Conservation (phyloP, 352 stramenopile genomes). For the Phytophthora kernoviae region DNA sequence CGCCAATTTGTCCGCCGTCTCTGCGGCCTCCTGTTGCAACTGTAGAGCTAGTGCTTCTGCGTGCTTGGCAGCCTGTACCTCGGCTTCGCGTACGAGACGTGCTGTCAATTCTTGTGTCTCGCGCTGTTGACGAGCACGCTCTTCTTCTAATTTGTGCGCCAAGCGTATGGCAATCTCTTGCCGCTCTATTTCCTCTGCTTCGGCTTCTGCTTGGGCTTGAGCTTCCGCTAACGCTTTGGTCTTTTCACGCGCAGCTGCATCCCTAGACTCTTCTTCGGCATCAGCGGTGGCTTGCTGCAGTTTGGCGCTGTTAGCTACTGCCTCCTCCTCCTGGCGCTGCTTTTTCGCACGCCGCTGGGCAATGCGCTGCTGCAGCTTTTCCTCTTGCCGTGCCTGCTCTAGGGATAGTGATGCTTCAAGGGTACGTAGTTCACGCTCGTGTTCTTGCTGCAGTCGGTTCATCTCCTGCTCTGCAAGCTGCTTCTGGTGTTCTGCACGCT, state of each 20-base stretch:
- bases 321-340: constrained; percentile 45
- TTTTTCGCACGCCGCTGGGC: constrained; percentile 52
- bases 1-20: constrained; percentile 62
- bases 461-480: constrained; percentile 60
- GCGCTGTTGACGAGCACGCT: constrained; percentile 53
- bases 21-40: constrained; percentile 45
- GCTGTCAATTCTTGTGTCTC: constrained; percentile 52
- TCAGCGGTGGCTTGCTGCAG: constrained; percentile 7
- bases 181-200: constrained; percentile 38
- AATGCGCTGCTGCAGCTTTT: constrained; percentile 72
- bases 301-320: constrained; percentile 12
- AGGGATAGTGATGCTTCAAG: constrained; percentile 50
- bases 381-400: constrained; percentile 68
- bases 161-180: constrained; percentile 34
- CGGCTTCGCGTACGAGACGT: constrained; percentile 47
- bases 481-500: constrained; percentile 33
- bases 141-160: constrained; percentile 50
- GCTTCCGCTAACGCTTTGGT: constrained; percentile 22
- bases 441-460: constrained; percentile 54
- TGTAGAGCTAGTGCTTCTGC: constrained; percentile 25
- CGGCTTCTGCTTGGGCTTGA: constrained; percentile 31
- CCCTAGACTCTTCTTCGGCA: constrained; percentile 15
- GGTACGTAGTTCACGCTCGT: constrained; percentile 56
- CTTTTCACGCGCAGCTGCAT: constrained; percentile 22
- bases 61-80: constrained; percentile 41